Evolutionary conservation across 176 grass and related monocot genomes (phyloP).

Genomic region (Rhynchospora breviuscula): DNA sequence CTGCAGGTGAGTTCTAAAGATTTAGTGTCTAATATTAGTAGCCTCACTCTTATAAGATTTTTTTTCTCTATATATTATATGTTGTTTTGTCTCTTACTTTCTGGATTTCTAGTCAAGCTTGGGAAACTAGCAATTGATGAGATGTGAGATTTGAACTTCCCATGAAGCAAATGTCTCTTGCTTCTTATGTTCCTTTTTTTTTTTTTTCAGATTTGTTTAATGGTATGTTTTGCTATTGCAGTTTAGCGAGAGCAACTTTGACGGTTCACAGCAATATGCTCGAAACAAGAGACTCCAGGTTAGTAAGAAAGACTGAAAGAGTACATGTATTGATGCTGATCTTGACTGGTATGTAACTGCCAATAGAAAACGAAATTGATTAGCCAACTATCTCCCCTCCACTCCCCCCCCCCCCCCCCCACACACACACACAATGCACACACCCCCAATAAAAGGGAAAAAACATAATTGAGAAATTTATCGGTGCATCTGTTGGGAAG

Average conservation of each 20-base stretch:
- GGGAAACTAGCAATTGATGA: background rate
- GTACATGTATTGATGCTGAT: background rate
- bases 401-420: too few species aligned
- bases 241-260: constrained; percentile 62
- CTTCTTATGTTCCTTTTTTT: background rate
- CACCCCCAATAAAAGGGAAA: background rate
- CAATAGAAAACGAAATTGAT: background rate
- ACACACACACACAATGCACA: too few species aligned
- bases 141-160: background rate
- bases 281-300: constrained; percentile 98
- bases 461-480: background rate
- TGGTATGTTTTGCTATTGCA: constrained; percentile 35
- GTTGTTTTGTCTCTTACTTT: background rate
- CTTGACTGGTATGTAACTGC: background rate
- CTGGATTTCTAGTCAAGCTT: background rate
- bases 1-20: constrained; percentile 41
- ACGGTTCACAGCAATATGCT: constrained; percentile 67
- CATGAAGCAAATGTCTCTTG: background rate
- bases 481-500: background rate
- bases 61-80: background rate
- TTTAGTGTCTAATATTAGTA: background rate
- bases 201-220: background rate
- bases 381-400: background rate
- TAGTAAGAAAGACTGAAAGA: constrained; percentile 9
- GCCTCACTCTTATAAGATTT: background rate